phyloP scores from a whole-genome alignment of 306 rosid species.

The Cyclanthera cordifolia region DNA sequence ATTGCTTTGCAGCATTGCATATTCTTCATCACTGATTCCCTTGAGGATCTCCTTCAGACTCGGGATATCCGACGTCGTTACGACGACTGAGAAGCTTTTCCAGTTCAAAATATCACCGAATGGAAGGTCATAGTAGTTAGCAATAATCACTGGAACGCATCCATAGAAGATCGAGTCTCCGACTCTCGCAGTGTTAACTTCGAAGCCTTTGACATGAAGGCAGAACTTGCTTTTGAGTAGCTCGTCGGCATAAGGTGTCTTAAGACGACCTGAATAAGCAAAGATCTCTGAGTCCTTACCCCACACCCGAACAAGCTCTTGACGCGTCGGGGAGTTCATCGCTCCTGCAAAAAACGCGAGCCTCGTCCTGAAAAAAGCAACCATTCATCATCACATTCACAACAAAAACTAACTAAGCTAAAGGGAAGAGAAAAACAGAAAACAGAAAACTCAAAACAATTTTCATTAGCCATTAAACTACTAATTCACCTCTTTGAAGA shows the following conservation, averaged over 20 bases:
- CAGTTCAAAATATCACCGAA: slow-evolving; percentile 61
- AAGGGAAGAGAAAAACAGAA: neutral
- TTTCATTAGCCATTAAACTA: neutral
- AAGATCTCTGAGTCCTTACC: slow-evolving; percentile 60
- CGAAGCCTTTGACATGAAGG: slow-evolving; percentile 79
- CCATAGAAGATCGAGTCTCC: slow-evolving; percentile 73
- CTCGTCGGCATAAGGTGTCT: slow-evolving; percentile 65
- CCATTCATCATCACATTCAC: neutral
- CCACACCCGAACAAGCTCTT: slow-evolving; percentile 45
- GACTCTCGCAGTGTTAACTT: slow-evolving; percentile 77
- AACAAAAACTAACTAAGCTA: neutral
- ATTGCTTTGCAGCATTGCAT: slow-evolving; percentile 37
- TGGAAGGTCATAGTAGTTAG: slow-evolving; percentile 74
- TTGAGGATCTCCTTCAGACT: slow-evolving; percentile 48
- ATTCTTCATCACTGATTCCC: slow-evolving; percentile 33
- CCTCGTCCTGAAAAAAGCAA: slow-evolving; percentile 32
- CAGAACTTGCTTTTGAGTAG: slow-evolving; percentile 73
- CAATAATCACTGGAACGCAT: slow-evolving; percentile 70
- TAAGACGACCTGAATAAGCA: slow-evolving; percentile 57
- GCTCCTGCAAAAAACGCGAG: slow-evolving; percentile 85
- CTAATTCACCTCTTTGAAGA: slow-evolving; percentile 42
- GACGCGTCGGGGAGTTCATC: slow-evolving; percentile 46
- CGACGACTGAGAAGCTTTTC: slow-evolving; percentile 54
- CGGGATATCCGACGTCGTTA: slow-evolving; percentile 50
- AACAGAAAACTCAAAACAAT: neutral